Base-by-base conservation (phyloP, 306 rosid species). In the Vigna radiata region DNA sequence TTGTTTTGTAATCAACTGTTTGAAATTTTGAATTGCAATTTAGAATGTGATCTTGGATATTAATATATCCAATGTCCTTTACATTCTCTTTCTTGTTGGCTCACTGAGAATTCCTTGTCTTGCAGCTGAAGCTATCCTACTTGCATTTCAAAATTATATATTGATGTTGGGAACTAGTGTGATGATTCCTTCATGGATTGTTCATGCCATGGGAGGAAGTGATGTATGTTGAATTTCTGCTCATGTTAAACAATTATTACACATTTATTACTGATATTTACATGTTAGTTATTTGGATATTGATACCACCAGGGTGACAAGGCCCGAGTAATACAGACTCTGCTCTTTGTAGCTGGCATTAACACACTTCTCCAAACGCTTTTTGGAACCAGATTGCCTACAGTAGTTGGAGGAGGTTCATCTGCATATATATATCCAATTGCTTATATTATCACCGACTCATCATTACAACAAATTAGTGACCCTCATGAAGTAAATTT, bases 361-460 rank as follows among this genome's bases (percentile, higher is more conserved):
- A 95, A 95, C 82, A 95, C 98, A 43, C 97, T 95, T 88, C 97
- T 95, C 49, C 98, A 95, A 89, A 89, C 98, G 12, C 98, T 95
- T 61, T 95, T 95, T 18, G 98, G 98, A 72, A 92, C 98, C 43
- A 88, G 98, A 81, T 83, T 95, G 82, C 98, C 98, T 4, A 89
- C 97, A 8, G 97, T 95, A 31, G 97, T 95, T 77, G 98, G 98
- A 86, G 97, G 98, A 44, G 49, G 49, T 44, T 92, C 98, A 66
- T 95, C 77, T 82, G 95, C 97, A n/a, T 95, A 89, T 82, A 81
- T 92, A 29, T 23, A 88, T 79, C 98, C 98, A 55, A 83, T 95
- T 66, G 96, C 90, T 76, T 92, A 90, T 81, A 92, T 95, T 13
- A 80, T 92, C 23, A 77, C 77, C n/a, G 98, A 95, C 86, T 85